A percentile compares a stretch with the other conserved stretches of the same genome.
Conservation (phyloP, 495 filamentous ascomycete species). For the Bacidia gigantensis region DNA sequence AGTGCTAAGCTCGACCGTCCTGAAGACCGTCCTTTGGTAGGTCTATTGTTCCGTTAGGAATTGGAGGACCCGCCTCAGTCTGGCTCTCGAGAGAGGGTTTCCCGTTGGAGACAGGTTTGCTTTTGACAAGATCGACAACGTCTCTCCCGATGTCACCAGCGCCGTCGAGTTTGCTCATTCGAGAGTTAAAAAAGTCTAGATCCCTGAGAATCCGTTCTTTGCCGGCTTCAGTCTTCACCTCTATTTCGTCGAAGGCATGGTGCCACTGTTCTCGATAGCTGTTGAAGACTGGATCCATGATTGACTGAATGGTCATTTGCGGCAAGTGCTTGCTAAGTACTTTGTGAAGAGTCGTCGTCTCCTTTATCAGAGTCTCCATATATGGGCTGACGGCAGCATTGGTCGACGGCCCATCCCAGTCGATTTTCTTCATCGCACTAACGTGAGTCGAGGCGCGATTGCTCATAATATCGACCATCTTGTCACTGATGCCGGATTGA, state of each 20-base stretch:
- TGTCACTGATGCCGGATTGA: slow-evolving; percentile 84
- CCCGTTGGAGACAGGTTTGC: slow-evolving; percentile 30
- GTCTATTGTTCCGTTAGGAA: background rate
- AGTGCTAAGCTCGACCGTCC: too few species aligned
- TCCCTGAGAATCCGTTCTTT: slow-evolving; percentile 69
- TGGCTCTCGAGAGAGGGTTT: background rate
- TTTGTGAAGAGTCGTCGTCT: slow-evolving; percentile 76
- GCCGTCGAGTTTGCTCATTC: slow-evolving; percentile 67
- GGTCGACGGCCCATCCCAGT: slow-evolving; percentile 46
- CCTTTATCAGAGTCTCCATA: slow-evolving; percentile 84
- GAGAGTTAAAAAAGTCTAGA: slow-evolving; percentile 58
- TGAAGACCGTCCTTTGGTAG: too few species aligned
- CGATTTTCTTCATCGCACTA: slow-evolving; percentile 57
- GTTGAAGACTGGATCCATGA: slow-evolving; percentile 81
- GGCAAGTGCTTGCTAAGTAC: slow-evolving; percentile 77
- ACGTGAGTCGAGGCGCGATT: slow-evolving; percentile 58
- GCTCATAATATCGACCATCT: slow-evolving; percentile 92
- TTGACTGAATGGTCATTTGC: slow-evolving; percentile 62
- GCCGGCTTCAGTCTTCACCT: slow-evolving; percentile 49
- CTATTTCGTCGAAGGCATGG: slow-evolving; percentile 54
- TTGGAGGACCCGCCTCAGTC: background rate
- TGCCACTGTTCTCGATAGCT: slow-evolving; percentile 77
- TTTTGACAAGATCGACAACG: slow-evolving; percentile 51
- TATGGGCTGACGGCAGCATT: slow-evolving; percentile 46
- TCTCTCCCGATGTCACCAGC: slow-evolving; percentile 55